These are phyloP conservation scores for Solanum bulbocastanum DNA, from an alignment of 257 asterid species.

Conservation along the genomic window DNA sequence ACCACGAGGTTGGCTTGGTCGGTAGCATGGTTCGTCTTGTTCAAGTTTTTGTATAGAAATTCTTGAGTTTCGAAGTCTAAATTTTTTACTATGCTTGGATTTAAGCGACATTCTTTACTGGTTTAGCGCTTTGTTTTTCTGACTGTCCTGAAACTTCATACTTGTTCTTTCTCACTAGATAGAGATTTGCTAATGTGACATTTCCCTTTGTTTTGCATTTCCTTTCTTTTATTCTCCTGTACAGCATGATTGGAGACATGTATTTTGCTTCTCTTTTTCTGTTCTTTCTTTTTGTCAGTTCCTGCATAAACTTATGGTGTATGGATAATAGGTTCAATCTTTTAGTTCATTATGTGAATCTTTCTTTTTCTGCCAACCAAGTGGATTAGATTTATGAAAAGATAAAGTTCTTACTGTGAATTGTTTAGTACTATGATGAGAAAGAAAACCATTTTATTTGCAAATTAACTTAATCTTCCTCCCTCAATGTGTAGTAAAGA, in stretches of 20 bases:
- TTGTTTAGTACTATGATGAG: not conserved
- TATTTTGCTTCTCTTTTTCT: not conserved
- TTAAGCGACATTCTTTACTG: not conserved
- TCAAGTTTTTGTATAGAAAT: slow-evolving; percentile 29
- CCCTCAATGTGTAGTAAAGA: not conserved
- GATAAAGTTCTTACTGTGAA: not conserved
- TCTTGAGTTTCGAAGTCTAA: not conserved
- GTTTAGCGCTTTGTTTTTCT: not conserved
- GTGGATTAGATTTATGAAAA: not conserved
- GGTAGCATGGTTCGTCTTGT: slow-evolving; percentile 16
- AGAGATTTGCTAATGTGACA: slow-evolving; percentile 1
- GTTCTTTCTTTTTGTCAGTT: not conserved
- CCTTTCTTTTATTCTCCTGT: not conserved
- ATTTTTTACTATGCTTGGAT: not conserved
- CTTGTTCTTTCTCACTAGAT: slow-evolving; percentile 8
- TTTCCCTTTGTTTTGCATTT: not conserved
- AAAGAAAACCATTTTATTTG: not conserved
- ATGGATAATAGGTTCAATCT: not conserved
- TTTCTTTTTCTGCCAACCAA: not conserved
- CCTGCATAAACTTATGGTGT: not conserved
- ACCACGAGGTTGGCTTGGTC: slow-evolving; percentile 69
- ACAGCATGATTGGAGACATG: not conserved
- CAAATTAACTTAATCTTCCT: not conserved
- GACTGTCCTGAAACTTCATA: not conserved
- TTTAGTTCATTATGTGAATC: not conserved